phyloP scores from a whole-genome alignment of 2,329 filamentous ascomycete species.

The Scortechinia acanthostroma region DNA sequence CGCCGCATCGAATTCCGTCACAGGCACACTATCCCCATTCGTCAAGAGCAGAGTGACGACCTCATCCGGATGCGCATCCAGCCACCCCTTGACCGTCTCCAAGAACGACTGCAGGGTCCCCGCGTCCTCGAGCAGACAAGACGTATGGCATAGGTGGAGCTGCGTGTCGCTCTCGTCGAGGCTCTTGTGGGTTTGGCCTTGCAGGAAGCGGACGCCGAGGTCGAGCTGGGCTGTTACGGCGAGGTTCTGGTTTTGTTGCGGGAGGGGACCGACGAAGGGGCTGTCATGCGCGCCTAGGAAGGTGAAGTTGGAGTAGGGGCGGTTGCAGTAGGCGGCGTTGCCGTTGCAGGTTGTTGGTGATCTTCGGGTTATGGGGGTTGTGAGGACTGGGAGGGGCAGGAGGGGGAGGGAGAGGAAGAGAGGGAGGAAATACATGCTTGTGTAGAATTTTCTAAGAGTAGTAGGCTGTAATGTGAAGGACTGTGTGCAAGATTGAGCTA shows the following conservation, averaged over 20 bases:
- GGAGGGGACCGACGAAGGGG: constrained; percentile 48
- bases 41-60: constrained; percentile 58
- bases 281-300: constrained; percentile 60
- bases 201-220: constrained; percentile 55
- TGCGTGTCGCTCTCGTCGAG: constrained; percentile 19
- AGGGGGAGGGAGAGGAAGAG: neutral
- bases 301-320: constrained; percentile 51
- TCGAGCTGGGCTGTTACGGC: constrained; percentile 48
- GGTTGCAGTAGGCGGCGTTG: constrained; percentile 8
- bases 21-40: constrained; percentile 48
- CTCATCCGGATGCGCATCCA: constrained; percentile 49
- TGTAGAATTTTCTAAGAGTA: too few relatives aligned
- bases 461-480: too few relatives aligned
- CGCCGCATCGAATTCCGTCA: constrained; percentile 42
- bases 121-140: constrained; percentile 48
- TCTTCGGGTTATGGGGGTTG: neutral
- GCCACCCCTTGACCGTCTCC: constrained; percentile 47
- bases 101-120: constrained; percentile 49
- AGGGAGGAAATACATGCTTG: too few relatives aligned
- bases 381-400: neutral
- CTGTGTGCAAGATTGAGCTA: too few relatives aligned
- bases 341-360: constrained; percentile 9
- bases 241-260: constrained; percentile 52
- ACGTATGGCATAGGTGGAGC: constrained; percentile 61
- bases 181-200: constrained; percentile 53